phyloP scores from a whole-genome alignment of 768 basidiomycete genomes.

The Gyrodon lividus region DNA sequence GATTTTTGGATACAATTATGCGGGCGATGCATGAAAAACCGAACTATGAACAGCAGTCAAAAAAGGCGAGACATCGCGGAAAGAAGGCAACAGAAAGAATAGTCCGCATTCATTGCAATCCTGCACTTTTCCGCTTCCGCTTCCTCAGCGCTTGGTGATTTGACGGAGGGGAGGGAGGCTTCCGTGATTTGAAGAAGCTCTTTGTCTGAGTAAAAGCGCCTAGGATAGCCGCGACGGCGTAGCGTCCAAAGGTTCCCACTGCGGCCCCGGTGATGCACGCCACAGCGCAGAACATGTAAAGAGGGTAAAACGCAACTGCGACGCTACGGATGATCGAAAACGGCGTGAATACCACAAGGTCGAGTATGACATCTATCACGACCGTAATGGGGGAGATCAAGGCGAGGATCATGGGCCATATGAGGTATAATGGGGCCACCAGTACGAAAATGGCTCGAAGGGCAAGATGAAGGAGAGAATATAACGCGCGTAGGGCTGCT shows the following conservation, averaged over 20 bases:
- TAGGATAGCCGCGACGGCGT: conserved; percentile 14
- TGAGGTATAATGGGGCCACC: conserved; percentile 18
- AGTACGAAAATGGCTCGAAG: conserved; percentile 10
- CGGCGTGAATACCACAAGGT: conserved; percentile 47
- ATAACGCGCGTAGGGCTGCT: conserved; percentile 5
- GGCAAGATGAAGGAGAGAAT: conserved; percentile 16
- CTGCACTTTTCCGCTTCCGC: conserved; percentile 23
- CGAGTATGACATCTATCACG: conserved; percentile 39
- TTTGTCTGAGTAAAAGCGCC: conserved; percentile 11
- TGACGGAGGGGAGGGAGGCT: conserved; percentile 1
- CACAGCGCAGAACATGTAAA: conserved; percentile 56
- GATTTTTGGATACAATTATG: too few species aligned
- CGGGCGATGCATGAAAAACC: not conserved
- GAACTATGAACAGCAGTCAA: not conserved
- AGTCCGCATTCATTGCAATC: conserved; percentile 13
- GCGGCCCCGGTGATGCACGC: conserved; percentile 52
- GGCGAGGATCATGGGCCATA: conserved; percentile 34
- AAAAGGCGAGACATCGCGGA: not conserved
- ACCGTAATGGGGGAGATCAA: conserved; percentile 49
- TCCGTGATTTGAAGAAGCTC: conserved; percentile 9
- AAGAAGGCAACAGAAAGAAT: not conserved
- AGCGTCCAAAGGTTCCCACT: conserved; percentile 42
- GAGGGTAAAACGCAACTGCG: conserved; percentile 47
- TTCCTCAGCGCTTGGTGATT: conserved; percentile 16
- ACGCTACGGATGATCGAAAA: conserved; percentile 38